Percentiles rank a stretch among this genome's conserved stretches.
These are phyloP conservation scores for Lenwebbia sp. DNA, from an alignment of 345 rosid genomes.

Conservation along the genomic window DNA sequence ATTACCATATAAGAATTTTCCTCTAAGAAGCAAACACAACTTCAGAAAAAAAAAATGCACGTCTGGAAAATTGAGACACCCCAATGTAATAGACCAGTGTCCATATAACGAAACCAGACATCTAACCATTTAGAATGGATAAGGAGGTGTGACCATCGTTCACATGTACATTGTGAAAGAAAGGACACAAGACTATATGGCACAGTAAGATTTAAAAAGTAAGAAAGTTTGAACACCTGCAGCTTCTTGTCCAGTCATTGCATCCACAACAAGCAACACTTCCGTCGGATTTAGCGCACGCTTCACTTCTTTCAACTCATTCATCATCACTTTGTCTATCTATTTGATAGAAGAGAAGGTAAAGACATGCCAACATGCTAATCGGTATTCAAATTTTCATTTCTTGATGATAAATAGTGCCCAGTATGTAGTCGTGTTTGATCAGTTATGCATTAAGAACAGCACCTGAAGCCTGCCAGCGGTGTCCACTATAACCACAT, in stretches of 20 bases:
- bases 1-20: background rate
- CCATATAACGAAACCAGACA: background rate
- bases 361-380: background rate
- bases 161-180: background rate
- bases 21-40: background rate
- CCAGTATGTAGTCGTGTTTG: background rate
- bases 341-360: constrained; percentile 11
- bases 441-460: constrained; percentile 11
- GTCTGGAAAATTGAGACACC: background rate
- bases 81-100: background rate
- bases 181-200: background rate
- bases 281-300: constrained; percentile 74
- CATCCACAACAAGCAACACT: constrained; percentile 94
- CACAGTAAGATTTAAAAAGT: background rate
- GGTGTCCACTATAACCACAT: constrained; percentile 88
- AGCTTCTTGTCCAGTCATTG: constrained; percentile 99
- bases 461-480: constrained; percentile 98
- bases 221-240: constrained; percentile 40
- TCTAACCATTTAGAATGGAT: background rate
- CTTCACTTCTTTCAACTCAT: constrained; percentile 95
- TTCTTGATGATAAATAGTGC: background rate
- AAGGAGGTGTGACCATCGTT: background rate
- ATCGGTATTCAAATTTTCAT: background rate
- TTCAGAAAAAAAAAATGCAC: background rate
- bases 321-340: constrained; percentile 99